Base-by-base conservation (phyloP, 2,329 filamentous ascomycete species). In the Zasmidium citrigriseum region DNA sequence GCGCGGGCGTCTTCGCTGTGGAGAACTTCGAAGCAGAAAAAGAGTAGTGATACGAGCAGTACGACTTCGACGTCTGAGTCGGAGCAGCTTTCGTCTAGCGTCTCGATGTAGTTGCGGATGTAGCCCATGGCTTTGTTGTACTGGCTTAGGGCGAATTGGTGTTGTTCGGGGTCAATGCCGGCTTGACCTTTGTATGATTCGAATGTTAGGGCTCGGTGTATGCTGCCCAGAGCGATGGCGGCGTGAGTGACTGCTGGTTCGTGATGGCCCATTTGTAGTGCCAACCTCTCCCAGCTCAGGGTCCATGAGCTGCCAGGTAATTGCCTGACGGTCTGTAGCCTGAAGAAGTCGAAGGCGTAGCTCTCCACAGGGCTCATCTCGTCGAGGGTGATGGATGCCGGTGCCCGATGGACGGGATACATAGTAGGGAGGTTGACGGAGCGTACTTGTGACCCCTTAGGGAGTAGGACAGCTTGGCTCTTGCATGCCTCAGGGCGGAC, bases 331-430 rank as follows among this genome's bases (percentile, higher is more conserved):
- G 62, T 64, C 52, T 62, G 41, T 3, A 47, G 23, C 14, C 60
- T 53, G 45, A 64, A 64, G 54, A 59, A 63, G 50, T 63, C 60
- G 53, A 62, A 64, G n/a, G 62, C 62, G 25, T 59, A 59, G 41
- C 47, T 54, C 25, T 61, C 59, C 4, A 55, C 51, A 14, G 45
- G 34, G 47, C 47, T 57, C 60, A 59, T 59, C 12, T 51, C 44
- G 10, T 47, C 18, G 11, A 48, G 48, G 16, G 52, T 46, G 18
- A 47, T 21, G 10, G 44, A 57, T 11, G 50, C 44, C 10, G 57
- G 60, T 41, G 46, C 53, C n/a, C 52, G 52, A 23, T 41, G 21
- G 18, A 55, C 27, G 22, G 60, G 60, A 47, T 59, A 55, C 21
- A 59, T 52, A 22, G 34, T 52, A 12, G 52, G 57, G 16, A 58